A percentile compares a stretch with the other conserved stretches of the same genome.
Conservation (phyloP, 495 filamentous ascomycete species). For the Neurospora sp. region DNA sequence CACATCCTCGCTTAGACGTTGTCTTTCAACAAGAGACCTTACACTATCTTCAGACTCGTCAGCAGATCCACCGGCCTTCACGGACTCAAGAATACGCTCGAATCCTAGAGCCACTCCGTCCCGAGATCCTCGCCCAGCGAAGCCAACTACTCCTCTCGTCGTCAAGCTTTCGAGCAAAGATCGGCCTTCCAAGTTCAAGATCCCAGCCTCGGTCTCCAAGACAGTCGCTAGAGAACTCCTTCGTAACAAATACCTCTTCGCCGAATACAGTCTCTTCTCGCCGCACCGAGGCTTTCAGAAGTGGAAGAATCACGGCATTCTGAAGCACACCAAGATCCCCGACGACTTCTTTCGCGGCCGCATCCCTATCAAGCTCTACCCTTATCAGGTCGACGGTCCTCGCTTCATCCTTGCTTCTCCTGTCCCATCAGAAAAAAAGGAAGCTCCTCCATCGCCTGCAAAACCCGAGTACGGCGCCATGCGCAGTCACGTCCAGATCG, state of each 20-base stretch:
- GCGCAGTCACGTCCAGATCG: slow-evolving; percentile 59
- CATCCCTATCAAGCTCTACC: not conserved
- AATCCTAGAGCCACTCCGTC: not conserved
- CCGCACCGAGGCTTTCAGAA: not conserved
- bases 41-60: not conserved
- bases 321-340: not conserved
- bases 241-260: not conserved
- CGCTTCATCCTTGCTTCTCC: not conserved
- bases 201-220: not conserved
- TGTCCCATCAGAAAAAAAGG: not conserved
- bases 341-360: not conserved
- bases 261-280: not conserved
- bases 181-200: not conserved
- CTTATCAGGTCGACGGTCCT: not conserved
- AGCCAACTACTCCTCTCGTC: not conserved
- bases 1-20: not conserved
- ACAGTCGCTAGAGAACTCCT: not conserved
- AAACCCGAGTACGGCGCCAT: slow-evolving; percentile 31
- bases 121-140: not conserved
- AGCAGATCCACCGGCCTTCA: not conserved
- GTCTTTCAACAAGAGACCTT: not conserved
- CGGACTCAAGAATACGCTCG: not conserved
- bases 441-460: not conserved
- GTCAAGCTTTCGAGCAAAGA: not conserved
- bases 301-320: not conserved